phyloP scores from a whole-genome alignment of 2,329 filamentous ascomycete species.

The Orbilia oligospora region DNA sequence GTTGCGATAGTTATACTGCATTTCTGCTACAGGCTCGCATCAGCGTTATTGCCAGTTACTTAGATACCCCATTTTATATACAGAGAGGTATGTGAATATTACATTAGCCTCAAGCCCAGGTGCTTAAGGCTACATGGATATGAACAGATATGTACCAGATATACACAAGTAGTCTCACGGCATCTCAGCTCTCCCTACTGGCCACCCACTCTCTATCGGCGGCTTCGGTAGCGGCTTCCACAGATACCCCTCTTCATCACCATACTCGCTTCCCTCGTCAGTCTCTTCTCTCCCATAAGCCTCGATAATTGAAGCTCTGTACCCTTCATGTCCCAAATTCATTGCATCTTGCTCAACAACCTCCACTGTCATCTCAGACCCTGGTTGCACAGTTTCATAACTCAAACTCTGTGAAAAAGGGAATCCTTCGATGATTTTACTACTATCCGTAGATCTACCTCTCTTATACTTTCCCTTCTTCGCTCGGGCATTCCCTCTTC shows the following conservation, averaged over 20 bases:
- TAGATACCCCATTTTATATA: too few species aligned
- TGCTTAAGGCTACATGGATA: too few species aligned
- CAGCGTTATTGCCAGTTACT: too few species aligned
- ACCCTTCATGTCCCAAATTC: slow-evolving; percentile 31
- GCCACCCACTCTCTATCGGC: slow-evolving; percentile 23
- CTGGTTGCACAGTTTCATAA: slow-evolving; percentile 24
- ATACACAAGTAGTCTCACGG: not conserved
- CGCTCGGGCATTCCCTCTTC: not conserved
- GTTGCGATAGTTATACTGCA: too few species aligned
- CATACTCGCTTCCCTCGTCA: not conserved
- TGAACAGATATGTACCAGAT: not conserved
- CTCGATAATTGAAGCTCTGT: slow-evolving; percentile 40
- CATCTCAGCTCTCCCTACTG: not conserved
- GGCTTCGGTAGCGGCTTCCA: slow-evolving; percentile 53
- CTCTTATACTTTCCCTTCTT: slow-evolving; percentile 23
- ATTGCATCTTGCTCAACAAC: not conserved
- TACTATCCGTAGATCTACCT: not conserved
- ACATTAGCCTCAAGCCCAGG: too few species aligned
- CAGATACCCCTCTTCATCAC: slow-evolving; percentile 27
- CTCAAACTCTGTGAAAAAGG: not conserved
- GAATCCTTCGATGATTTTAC: not conserved
- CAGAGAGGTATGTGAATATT: too few species aligned
- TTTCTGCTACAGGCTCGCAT: too few species aligned
- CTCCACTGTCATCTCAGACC: not conserved
- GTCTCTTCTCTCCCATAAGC: slow-evolving; percentile 16